These are phyloP conservation scores for Penicillium macrosclerotiorum DNA, from an alignment of 495 filamentous ascomycete genomes.

Conservation along the genomic window DNA sequence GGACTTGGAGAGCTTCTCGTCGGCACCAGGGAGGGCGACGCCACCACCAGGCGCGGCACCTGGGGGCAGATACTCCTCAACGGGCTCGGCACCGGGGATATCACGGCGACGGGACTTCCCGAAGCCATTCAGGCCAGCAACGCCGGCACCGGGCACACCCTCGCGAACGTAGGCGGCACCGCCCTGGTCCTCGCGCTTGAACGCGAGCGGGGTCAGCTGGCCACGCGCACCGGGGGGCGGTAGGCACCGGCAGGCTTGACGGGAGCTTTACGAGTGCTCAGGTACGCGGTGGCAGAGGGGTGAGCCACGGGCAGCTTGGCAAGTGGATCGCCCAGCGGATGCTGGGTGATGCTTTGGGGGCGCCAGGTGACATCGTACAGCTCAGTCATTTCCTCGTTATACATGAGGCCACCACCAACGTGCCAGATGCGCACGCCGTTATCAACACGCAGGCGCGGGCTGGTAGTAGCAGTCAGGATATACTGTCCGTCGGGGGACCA, in stretches of 20 bases:
- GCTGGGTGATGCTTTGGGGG: conserved; percentile 60
- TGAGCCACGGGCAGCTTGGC: conserved; percentile 78
- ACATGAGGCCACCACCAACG: conserved; percentile 85
- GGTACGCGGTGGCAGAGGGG: conserved; percentile 75
- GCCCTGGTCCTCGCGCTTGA: conserved; percentile 97
- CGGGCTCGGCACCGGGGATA: conserved; percentile 78
- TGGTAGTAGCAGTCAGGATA: conserved; percentile 95
- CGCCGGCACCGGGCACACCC: conserved; percentile 59
- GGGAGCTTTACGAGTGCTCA: conserved; percentile 83
- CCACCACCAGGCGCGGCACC: conserved; percentile 71
- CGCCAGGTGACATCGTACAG: conserved; percentile 92
- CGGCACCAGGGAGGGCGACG: conserved; percentile 54
- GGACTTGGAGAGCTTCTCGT: conserved; percentile 76
- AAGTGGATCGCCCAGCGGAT: conserved; percentile 70
- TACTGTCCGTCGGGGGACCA: conserved; percentile 96
- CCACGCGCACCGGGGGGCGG: conserved; percentile 95
- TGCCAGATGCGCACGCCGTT: conserved; percentile 97
- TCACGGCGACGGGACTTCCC: conserved; percentile 65
- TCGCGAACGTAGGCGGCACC: conserved; percentile 86
- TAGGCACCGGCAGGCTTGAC: conserved; percentile 95
- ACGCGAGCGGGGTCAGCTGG: conserved; percentile 81
- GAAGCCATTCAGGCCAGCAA: conserved; percentile 71
- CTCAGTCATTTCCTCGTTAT: conserved; percentile 90
- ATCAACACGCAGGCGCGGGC: conserved; percentile 89
- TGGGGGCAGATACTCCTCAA: conserved; percentile 58